Evolutionary conservation across 2,329 filamentous ascomycete species (phyloP).

Genomic region (Phyllosticta citribraziliensis): DNA sequence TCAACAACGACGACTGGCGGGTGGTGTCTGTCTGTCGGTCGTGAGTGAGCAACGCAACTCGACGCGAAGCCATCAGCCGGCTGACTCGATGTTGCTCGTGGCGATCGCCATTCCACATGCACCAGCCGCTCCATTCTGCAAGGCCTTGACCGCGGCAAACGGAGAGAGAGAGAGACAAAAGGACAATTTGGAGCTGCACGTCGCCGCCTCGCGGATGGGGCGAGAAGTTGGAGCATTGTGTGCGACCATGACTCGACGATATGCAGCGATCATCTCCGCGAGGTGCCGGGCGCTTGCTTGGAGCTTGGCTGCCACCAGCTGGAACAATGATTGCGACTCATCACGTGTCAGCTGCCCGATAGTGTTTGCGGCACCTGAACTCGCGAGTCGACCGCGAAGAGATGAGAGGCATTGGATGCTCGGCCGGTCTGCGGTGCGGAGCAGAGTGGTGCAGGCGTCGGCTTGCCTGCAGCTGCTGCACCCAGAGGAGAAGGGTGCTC

Average conservation of each 20-base stretch:
- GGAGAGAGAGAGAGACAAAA: neutral
- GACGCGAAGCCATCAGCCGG: neutral
- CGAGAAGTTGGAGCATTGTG: slow-evolving; percentile 6
- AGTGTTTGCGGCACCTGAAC: neutral
- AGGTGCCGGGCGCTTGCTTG: slow-evolving; percentile 3
- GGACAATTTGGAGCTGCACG: slow-evolving; percentile 1
- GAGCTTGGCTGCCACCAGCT: neutral
- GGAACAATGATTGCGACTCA: neutral
- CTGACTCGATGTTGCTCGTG: neutral
- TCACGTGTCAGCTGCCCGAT: neutral
- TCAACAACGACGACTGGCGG: neutral
- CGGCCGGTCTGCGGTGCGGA: neutral
- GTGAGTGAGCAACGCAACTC: neutral
- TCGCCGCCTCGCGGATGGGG: slow-evolving; percentile 2
- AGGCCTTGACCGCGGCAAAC: neutral
- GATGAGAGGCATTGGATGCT: neutral
- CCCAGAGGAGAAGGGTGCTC: neutral
- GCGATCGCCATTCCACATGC: neutral
- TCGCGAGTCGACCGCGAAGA: neutral
- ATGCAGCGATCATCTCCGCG: slow-evolving; percentile 5
- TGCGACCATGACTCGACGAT: slow-evolving; percentile 8
- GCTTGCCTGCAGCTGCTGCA: neutral
- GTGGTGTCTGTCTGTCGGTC: no score
- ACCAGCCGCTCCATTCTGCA: neutral
- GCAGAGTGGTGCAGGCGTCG: no score